Evolutionary conservation across 805 yeast genomes (phyloP).

Genomic region (Saccharomycopsis oosterbeekiorum): DNA sequence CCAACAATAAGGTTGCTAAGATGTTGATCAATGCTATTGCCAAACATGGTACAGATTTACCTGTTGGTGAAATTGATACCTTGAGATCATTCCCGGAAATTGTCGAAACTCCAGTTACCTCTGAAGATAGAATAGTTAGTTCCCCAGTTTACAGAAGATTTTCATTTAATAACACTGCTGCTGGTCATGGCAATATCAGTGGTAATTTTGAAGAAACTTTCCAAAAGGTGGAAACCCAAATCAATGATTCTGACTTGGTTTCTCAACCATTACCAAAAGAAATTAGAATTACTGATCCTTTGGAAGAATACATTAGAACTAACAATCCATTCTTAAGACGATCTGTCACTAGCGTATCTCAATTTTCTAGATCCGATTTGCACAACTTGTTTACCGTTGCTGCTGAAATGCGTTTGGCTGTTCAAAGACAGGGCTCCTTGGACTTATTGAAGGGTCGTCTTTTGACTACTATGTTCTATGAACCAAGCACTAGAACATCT

Average conservation of each 20-base stretch:
- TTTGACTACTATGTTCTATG: slow-evolving; percentile 91
- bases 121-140: not conserved
- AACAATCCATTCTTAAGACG: slow-evolving; percentile 87
- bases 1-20: slow-evolving; percentile 96
- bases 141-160: slow-evolving; percentile 13
- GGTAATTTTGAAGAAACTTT: slow-evolving; percentile 23
- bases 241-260: slow-evolving; percentile 63
- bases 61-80: slow-evolving; percentile 17
- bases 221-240: slow-evolving; percentile 35
- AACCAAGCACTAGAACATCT: slow-evolving; percentile 95
- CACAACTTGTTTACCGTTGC: slow-evolving; percentile 94
- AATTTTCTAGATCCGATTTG: slow-evolving; percentile 77
- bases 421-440: slow-evolving; percentile 90
- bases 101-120: not conserved
- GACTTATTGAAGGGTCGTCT: slow-evolving; percentile 86
- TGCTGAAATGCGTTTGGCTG: slow-evolving; percentile 94
- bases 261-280: slow-evolving; percentile 65
- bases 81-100: slow-evolving; percentile 15
- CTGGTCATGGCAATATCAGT: not conserved
- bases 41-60: slow-evolving; percentile 33
- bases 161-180: slow-evolving; percentile 9
- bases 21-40: slow-evolving; percentile 89
- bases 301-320: slow-evolving; percentile 63
- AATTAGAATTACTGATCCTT: slow-evolving; percentile 68
- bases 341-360: slow-evolving; percentile 80